Evolutionary conservation across 208 protist species (phyloP).

Genomic region (Phytomonas sp.): DNA sequence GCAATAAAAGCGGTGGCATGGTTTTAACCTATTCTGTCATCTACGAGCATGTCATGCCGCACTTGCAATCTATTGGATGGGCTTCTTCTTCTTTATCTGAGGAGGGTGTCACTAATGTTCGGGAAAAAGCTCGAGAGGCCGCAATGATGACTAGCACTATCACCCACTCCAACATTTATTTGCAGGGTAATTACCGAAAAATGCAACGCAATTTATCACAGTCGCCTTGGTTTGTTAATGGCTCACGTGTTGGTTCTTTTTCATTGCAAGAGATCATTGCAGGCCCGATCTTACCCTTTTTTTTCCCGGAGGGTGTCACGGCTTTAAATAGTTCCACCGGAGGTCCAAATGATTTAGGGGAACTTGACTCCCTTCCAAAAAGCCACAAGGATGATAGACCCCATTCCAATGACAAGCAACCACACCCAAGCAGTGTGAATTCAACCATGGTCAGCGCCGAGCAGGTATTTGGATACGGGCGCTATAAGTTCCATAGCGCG

Average conservation of each 20-base stretch:
- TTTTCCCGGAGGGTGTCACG: constrained; percentile 67
- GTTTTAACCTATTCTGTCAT: constrained; percentile 69
- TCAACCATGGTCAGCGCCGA: constrained; percentile 20
- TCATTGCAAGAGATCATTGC: constrained; percentile 85
- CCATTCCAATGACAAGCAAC: not conserved
- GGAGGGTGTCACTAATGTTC: not conserved
- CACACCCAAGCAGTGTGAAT: constrained; percentile 1
- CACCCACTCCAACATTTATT: constrained; percentile 67
- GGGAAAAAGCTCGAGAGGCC: constrained; percentile 15
- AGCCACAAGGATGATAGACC: constrained; percentile 1
- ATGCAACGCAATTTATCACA: constrained; percentile 79
- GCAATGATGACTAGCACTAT: constrained; percentile 36
- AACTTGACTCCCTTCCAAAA: not conserved
- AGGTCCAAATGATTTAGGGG: not conserved
- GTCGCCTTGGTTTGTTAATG: constrained; percentile 81
- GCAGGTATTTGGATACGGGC: constrained; percentile 63
- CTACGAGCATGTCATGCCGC: constrained; percentile 67
- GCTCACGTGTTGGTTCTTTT: constrained; percentile 62
- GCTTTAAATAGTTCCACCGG: constrained; percentile 5
- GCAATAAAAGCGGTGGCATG: constrained; percentile 45
- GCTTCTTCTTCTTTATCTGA: constrained; percentile 3
- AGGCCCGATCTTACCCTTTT: constrained; percentile 63
- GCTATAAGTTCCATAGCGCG: constrained; percentile 90
- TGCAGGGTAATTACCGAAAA: constrained; percentile 83
- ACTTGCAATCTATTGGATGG: constrained; percentile 37